Evolutionary conservation across 1,139 yeast species (phyloP).

Genomic region (Kluyveromyces marxianus): DNA sequence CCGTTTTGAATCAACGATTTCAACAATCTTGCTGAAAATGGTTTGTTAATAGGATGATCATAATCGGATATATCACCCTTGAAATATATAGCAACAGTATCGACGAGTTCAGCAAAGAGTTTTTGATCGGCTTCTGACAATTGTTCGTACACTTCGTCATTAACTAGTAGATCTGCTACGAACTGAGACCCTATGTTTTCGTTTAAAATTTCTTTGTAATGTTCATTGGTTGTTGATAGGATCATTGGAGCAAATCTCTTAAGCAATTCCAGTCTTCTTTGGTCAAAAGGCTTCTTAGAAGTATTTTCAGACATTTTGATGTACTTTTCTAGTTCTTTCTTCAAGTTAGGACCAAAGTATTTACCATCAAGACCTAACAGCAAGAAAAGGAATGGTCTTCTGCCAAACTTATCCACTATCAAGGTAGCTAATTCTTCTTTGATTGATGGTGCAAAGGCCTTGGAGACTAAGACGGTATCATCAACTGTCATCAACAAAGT

Average conservation of each 20-base stretch:
- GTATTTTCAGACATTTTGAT: conserved; percentile 62
- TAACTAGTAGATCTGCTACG: conserved; percentile 63
- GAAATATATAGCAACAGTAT: conserved; percentile 48
- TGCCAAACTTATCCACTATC: conserved; percentile 64
- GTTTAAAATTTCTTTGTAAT: conserved; percentile 44
- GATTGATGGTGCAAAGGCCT: conserved; percentile 59
- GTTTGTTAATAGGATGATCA: conserved; percentile 61
- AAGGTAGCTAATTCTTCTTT: conserved; percentile 52
- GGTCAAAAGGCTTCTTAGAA: conserved; percentile 78
- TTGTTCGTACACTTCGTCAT: conserved; percentile 43
- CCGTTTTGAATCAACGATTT: conserved; percentile 82
- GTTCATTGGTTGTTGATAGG: conserved; percentile 46
- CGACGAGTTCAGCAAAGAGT: conserved; percentile 46
- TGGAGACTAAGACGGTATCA: conserved; percentile 79
- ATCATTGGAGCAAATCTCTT: conserved; percentile 60
- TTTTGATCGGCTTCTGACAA: conserved; percentile 37
- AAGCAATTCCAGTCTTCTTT: conserved; percentile 64
- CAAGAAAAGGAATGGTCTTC: conserved; percentile 83
- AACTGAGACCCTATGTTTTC: conserved; percentile 82
- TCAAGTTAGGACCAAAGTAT: conserved; percentile 67
- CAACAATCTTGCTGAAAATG: conserved; percentile 70
- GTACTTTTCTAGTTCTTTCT: conserved; percentile 53
- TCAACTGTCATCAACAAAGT: conserved; percentile 82
- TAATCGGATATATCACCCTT: conserved; percentile 64
- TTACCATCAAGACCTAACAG: conserved; percentile 75